Evolutionary conservation across 208 protist genomes (phyloP), one percentile per base, ranked within the genome.

Genomic region (Wallacemonas sp.): DNA sequence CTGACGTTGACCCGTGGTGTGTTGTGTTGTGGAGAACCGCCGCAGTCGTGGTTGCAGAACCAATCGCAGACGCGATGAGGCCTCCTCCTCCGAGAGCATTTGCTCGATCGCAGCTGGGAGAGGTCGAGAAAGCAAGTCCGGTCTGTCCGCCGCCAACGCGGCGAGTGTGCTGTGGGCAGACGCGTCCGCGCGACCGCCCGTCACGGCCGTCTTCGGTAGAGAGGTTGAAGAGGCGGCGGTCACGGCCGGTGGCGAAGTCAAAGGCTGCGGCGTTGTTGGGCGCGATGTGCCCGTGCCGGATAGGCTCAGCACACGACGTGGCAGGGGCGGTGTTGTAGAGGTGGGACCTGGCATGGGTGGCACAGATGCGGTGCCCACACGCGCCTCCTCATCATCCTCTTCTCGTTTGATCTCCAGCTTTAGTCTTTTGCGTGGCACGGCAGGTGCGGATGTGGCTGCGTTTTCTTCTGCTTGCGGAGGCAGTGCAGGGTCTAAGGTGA

Each of bases 11-110:
- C 41, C 51, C 31, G 24, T 17, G 11, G 19, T 26, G 47, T 53
- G 17, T 38, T 24, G 14, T 14, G 38, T 17, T 41, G 53, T 64
- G 21, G 75, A 64, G 45, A 88, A 91, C 42, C 77, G 74, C 8
- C 83, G 75, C 17, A 94, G 71, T 11, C 80, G 72, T 1, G 87
- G 90, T 70, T 96, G 87, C 45, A 96, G 79, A 2, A 94, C 86
- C 27, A 96, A 82, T n/a, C 82, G 82, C 56, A 96, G 71, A 2
- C 72, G 72, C 34, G 80, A 84, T 9, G 90, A 75, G 22, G 33
- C 64, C 54, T 84, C 79, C 64, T 96, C 90, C 67, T 94, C 87
- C 14, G 17, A 24, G 6, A 96, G 68, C 73, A 94, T 80, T 36
- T 55, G 58, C 59, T 79, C 70, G 19, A 96, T 74, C 28, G 59